Conservation (phyloP, 2,329 filamentous ascomycete species). For the Verticillium albo-atrum region DNA sequence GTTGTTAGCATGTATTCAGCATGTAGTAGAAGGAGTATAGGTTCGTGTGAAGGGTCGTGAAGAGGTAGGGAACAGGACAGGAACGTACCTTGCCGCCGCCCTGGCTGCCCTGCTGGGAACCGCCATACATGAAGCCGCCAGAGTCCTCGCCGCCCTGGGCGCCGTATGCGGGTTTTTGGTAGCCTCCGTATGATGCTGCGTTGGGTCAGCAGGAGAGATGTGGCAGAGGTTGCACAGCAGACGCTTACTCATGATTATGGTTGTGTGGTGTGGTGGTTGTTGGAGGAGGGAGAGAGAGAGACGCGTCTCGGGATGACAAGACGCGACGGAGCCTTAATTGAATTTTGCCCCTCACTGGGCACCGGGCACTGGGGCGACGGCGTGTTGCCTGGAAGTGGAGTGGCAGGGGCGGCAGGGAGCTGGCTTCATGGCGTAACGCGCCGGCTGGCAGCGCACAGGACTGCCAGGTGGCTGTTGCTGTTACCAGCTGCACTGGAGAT, state of each 20-base stretch:
- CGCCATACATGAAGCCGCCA: slow-evolving; percentile 57
- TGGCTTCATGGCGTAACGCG: too few relatives aligned
- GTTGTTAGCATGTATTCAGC: too few relatives aligned
- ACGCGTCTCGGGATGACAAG: slow-evolving; percentile 12
- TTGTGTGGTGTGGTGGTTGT: slow-evolving; percentile 5
- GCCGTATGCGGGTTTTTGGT: slow-evolving; percentile 38
- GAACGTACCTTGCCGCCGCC: slow-evolving; percentile 38
- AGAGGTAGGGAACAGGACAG: not conserved
- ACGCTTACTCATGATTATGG: slow-evolving; percentile 28
- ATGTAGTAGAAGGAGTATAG: too few relatives aligned
- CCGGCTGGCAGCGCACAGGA: too few relatives aligned
- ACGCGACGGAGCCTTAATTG: slow-evolving; percentile 27
- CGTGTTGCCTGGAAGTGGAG: not conserved
- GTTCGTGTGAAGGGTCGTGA: too few relatives aligned
- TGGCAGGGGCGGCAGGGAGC: too few relatives aligned
- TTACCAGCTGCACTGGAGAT: too few relatives aligned
- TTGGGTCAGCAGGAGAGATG: not conserved
- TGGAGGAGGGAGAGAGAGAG: slow-evolving; percentile 4
- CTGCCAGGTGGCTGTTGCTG: too few relatives aligned
- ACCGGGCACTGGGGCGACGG: not conserved
- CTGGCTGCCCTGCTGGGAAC: slow-evolving; percentile 57
- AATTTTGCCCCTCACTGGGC: slow-evolving; percentile 5
- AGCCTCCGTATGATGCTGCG: slow-evolving; percentile 44
- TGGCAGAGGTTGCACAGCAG: not conserved
- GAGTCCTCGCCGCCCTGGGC: slow-evolving; percentile 54